A percentile compares a stretch with the other conserved stretches of the same genome.
These are phyloP conservation scores for Galeopsis tetrahit DNA, from an alignment of 257 asterid genomes.

Conservation along the genomic window DNA sequence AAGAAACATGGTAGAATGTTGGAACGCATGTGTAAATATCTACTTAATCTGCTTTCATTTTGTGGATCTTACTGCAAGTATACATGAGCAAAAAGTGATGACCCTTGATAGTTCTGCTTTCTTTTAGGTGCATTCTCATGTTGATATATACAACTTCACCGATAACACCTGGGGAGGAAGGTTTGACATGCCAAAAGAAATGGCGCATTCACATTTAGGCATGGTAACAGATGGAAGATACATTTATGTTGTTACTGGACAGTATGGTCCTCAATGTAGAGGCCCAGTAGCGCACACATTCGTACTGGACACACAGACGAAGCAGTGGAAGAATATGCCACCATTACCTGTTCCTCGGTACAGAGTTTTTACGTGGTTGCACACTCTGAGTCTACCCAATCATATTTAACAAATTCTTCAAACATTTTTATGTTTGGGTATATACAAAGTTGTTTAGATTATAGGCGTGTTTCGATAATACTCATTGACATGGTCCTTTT, in stretches of 20 bases:
- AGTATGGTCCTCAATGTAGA: slow-evolving; percentile 96
- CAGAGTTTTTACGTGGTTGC: slow-evolving; percentile 23
- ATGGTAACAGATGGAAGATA: slow-evolving; percentile 95
- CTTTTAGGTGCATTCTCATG: slow-evolving; percentile 89
- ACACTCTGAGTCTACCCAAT: slow-evolving; percentile 10
- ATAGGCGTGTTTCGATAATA: neutral
- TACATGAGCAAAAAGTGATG: slow-evolving; percentile 18
- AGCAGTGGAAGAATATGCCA: slow-evolving; percentile 74
- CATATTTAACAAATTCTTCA: slow-evolving; percentile 1
- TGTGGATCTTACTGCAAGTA: slow-evolving; percentile 6
- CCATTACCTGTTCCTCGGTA: slow-evolving; percentile 89
- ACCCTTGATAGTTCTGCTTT: slow-evolving; percentile 5
- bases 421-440: slow-evolving; percentile 2
- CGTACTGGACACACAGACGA: slow-evolving; percentile 73
- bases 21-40: slow-evolving; percentile 6
- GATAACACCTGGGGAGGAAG: slow-evolving; percentile 91
- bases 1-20: slow-evolving; percentile 25
- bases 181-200: slow-evolving; percentile 95
- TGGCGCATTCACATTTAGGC: slow-evolving; percentile 99
- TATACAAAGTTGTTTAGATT: neutral
- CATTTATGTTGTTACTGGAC: slow-evolving; percentile 84
- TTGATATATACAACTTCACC: slow-evolving; percentile 84
- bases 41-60: neutral
- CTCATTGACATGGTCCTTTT: slow-evolving; percentile 37
- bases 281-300: slow-evolving; percentile 87